Percentiles rank a stretch among this genome's conserved stretches.
Conservation (phyloP, 2,329 filamentous ascomycete species). For the Cladosporium phlei region DNA sequence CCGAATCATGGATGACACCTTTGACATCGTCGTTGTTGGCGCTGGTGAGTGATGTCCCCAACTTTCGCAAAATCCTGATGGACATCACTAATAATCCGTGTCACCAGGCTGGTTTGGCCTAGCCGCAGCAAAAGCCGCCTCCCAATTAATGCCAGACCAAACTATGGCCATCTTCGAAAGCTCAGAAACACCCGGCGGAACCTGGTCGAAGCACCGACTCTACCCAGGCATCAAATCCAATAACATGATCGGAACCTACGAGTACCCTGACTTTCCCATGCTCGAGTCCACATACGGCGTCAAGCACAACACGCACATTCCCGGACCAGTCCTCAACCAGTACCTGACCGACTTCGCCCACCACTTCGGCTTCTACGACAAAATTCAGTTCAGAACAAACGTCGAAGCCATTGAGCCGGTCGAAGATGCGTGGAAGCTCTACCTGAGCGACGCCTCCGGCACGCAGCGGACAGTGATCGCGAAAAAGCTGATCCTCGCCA, state of each 20-base stretch:
- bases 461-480: constrained; percentile 17
- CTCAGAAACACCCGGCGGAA: constrained; percentile 53
- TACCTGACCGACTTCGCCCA: constrained; percentile 56
- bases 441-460: constrained; percentile 18
- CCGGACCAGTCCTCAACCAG: constrained; percentile 50
- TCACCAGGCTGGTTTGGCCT: constrained; percentile 42
- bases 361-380: constrained; percentile 46
- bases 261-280: constrained; percentile 72
- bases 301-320: constrained; percentile 53
- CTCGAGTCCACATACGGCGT: constrained; percentile 39
- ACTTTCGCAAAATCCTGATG: background rate
- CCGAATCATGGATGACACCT: constrained; percentile 5
- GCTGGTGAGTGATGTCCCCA: too few relatives aligned
- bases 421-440: constrained; percentile 19
- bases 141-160: constrained; percentile 39
- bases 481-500: constrained; percentile 56
- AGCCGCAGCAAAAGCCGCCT: constrained; percentile 45
- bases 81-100: background rate
- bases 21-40: constrained; percentile 10
- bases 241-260: constrained; percentile 67
- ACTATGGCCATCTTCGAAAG: constrained; percentile 42
- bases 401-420: constrained; percentile 47
- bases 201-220: constrained; percentile 63
- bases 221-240: constrained; percentile 69
- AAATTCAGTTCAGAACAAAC: constrained; percentile 48